Evolutionary conservation across 495 filamentous ascomycete genomes (phyloP).

Genomic region (Usnea hakonensis): DNA sequence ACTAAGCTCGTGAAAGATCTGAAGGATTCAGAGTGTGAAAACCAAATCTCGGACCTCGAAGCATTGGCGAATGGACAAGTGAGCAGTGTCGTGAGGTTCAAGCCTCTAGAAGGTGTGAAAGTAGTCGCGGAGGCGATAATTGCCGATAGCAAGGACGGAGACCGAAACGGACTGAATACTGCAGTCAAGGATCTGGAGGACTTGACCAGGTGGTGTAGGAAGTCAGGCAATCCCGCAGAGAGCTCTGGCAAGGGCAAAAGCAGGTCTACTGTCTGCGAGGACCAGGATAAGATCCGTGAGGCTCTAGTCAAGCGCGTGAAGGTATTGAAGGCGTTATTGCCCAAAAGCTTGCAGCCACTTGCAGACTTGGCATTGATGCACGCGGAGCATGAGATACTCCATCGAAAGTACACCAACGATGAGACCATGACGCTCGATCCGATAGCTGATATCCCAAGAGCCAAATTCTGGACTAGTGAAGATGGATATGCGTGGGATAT

Average conservation of each 20-base stretch:
- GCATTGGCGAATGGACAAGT: constrained; percentile 5
- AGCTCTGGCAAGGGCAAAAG: neutral
- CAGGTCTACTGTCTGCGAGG: neutral
- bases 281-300: constrained; percentile 7
- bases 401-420: constrained; percentile 25
- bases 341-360: constrained; percentile 5
- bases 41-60: neutral
- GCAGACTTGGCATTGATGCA: constrained; percentile 21
- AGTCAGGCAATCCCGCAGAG: neutral
- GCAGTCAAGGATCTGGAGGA: constrained; percentile 8
- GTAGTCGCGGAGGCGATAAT: constrained; percentile 6
- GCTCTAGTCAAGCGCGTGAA: constrained; percentile 12
- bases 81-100: neutral
- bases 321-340: constrained; percentile 10
- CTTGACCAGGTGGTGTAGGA: neutral
- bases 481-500: constrained; percentile 40
- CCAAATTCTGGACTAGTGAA: constrained; percentile 27
- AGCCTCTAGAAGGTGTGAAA: constrained; percentile 3
- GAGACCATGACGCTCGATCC: constrained; percentile 24
- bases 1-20: constrained; percentile 1
- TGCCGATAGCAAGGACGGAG: neutral
- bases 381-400: constrained; percentile 24
- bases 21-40: neutral
- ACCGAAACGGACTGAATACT: neutral
- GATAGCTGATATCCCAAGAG: constrained; percentile 24